Evolutionary conservation across 257 asterid genomes (phyloP), one percentile per base, ranked within the genome.

Genomic region (Primulina tabacum): DNA sequence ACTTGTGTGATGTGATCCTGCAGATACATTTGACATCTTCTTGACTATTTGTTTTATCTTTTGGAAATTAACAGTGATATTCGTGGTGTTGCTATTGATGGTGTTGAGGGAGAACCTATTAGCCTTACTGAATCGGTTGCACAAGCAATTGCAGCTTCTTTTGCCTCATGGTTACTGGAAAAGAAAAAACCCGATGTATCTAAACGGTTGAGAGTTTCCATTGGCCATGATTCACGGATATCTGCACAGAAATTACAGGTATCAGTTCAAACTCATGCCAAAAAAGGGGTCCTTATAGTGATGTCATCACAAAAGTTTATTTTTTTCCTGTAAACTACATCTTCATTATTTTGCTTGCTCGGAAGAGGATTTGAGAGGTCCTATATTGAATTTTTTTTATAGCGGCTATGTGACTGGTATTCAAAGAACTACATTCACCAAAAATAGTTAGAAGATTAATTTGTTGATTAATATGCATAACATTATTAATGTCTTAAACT

Each of bases 141-240:
- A 64, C 97, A 94, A 89, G 97, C 97, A 75, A 91, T 94, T 79
- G 97, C 97, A 73, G 86, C 96, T 72, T 96, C 89, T 40, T 94
- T 94, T 75, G 92, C 90, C 76, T 88, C 88, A 71, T 94, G 99
- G 99, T 83, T 94, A 70, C 79, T 72, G 70, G 85, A 82, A 34
- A 91, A 82, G 81, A 91, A 91, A 87, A 85, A 82, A 78, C 74
- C 77, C 30, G 84, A 77, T 80, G 77, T 82, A 68, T 79, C 89
- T 55, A 88, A 77, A 74, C 73, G 72, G 62, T 71, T 94, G 88
- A 88, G 86, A 84, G 91, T 94, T 73, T 91, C 99, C 24, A 63
- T 94, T 40, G 97, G 99, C 60, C 96, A 94, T 59, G 99, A 94
- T 84, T 94, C 99, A 69, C 89, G 99, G 74, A 83, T 89, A 80